Conservation (phyloP, 768 basidiomycete species). For the Ephemerocybe angulata region DNA sequence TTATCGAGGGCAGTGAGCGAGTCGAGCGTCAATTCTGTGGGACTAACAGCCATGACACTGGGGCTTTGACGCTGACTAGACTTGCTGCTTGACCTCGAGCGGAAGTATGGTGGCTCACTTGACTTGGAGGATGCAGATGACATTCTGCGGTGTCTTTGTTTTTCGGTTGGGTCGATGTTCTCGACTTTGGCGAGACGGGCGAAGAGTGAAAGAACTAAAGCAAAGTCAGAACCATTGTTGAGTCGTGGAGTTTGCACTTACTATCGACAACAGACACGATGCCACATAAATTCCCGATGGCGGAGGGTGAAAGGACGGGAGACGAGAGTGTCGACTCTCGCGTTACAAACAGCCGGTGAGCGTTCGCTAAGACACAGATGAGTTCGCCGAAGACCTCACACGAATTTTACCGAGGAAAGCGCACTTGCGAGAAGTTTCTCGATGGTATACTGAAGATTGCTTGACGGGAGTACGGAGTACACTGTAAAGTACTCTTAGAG, state of each 20-base stretch:
- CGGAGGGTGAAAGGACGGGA: slow-evolving; percentile 39
- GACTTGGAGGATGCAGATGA: slow-evolving; percentile 67
- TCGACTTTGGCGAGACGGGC: slow-evolving; percentile 70
- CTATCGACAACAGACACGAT: slow-evolving; percentile 84
- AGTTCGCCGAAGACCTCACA: too few species aligned
- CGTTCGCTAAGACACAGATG: slow-evolving; percentile 65
- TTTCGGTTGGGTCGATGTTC: slow-evolving; percentile 71
- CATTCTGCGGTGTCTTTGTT: slow-evolving; percentile 76
- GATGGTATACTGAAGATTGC: slow-evolving; percentile 64
- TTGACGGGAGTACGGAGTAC: slow-evolving; percentile 68
- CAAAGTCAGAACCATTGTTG: neutral
- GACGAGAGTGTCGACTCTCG: slow-evolving; percentile 56
- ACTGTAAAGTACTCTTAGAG: slow-evolving; percentile 37
- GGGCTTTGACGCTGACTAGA: slow-evolving; percentile 34
- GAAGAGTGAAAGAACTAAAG: slow-evolving; percentile 73
- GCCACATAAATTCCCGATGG: slow-evolving; percentile 55
- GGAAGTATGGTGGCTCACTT: slow-evolving; percentile 35
- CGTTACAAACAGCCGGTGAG: slow-evolving; percentile 77
- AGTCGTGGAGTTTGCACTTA: slow-evolving; percentile 30
- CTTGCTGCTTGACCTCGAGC: slow-evolving; percentile 41
- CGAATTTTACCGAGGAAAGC: too few species aligned
- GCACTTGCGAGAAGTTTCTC: slow-evolving; percentile 80
- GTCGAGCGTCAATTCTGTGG: slow-evolving; percentile 24
- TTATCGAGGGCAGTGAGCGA: slow-evolving; percentile 18
- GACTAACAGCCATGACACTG: slow-evolving; percentile 28